Percentiles rank a stretch among this genome's conserved stretches.
Conservation (phyloP, 495 filamentous ascomycete genomes). For the Lichina pygmaea region DNA sequence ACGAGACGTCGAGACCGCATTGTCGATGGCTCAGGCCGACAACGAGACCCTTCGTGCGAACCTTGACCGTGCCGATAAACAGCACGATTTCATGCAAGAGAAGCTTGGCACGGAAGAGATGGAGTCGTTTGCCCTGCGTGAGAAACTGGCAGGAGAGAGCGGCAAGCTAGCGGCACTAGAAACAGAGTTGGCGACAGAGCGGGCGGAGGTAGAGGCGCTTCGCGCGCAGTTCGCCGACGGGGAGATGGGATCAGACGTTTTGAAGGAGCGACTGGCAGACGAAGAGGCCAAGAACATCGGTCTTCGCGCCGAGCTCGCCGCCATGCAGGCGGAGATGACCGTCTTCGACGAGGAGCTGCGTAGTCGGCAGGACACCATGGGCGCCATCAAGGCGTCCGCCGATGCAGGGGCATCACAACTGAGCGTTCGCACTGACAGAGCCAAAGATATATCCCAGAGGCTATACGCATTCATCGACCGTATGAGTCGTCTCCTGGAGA, state of each 20-base stretch:
- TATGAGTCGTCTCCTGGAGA: slow-evolving; percentile 51
- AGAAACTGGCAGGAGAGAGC: slow-evolving; percentile 24
- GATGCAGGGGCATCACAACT: slow-evolving; percentile 18
- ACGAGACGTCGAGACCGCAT: slow-evolving; percentile 14
- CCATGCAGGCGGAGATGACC: slow-evolving; percentile 21
- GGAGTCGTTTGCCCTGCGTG: slow-evolving; percentile 13
- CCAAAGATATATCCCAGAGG: slow-evolving; percentile 58
- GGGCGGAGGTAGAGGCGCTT: slow-evolving; percentile 33
- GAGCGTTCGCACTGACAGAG: slow-evolving; percentile 34
- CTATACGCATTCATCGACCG: slow-evolving; percentile 56
- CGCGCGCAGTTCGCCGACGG: slow-evolving; percentile 45
- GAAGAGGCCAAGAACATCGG: slow-evolving; percentile 34
- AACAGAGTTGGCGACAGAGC: slow-evolving; percentile 37
- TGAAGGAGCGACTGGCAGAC: slow-evolving; percentile 41
- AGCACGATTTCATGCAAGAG: slow-evolving; percentile 18
- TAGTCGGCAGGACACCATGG: slow-evolving; percentile 27
- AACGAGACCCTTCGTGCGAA: slow-evolving; percentile 23
- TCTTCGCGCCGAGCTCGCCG: slow-evolving; percentile 35
- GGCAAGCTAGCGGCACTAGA: slow-evolving; percentile 28
- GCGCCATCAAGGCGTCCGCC: slow-evolving; percentile 18
- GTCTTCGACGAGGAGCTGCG: slow-evolving; percentile 30
- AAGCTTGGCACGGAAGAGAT: slow-evolving; percentile 16
- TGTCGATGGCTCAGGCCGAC: slow-evolving; percentile 12
- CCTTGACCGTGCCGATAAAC: slow-evolving; percentile 14
- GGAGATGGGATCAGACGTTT: slow-evolving; percentile 45